These are phyloP conservation scores for Colletotrichum shisoi DNA, from an alignment of 2,329 filamentous ascomycete genomes.

Conservation along the genomic window DNA sequence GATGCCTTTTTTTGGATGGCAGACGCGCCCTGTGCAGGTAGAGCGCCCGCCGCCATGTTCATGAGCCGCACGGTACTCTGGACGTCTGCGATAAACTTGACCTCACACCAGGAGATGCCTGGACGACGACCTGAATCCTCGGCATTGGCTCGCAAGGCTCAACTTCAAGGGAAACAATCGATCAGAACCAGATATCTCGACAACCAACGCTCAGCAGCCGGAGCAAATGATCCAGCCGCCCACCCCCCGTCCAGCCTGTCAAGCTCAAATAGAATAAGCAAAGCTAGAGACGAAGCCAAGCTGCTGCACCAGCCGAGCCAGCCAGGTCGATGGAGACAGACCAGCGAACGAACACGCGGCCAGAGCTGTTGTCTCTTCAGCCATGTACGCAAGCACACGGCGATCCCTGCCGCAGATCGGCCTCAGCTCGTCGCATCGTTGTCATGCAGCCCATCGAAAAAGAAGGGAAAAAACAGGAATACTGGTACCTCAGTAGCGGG, in stretches of 20 bases:
- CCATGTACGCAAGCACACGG: constrained; percentile 36
- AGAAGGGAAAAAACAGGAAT: constrained; percentile 29
- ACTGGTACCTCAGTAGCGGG: constrained; percentile 11
- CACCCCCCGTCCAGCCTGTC: constrained; percentile 16
- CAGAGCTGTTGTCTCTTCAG: constrained; percentile 19
- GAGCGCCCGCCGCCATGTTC: constrained; percentile 17
- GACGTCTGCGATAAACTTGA: constrained; percentile 9
- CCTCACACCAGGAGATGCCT: not conserved
- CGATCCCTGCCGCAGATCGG: constrained; percentile 36
- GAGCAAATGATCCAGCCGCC: constrained; percentile 15
- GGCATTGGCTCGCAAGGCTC: not conserved
- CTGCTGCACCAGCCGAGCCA: constrained; percentile 6
- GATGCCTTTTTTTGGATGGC: constrained; percentile 17
- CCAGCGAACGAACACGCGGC: constrained; percentile 14
- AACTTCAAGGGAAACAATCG: not conserved
- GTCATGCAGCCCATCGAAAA: constrained; percentile 20
- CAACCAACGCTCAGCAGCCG: constrained; percentile 4
- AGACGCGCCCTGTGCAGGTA: constrained; percentile 21
- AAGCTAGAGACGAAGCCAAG: constrained; percentile 26
- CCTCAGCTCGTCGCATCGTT: constrained; percentile 31
- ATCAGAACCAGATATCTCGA: not conserved
- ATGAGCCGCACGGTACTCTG: constrained; percentile 20
- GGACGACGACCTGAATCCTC: not conserved
- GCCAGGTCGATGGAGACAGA: not conserved
- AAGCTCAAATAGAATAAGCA: constrained; percentile 4